Conservation (phyloP, 108 stramenopile genomes). For the Mayamaea pseudoterrestris region DNA sequence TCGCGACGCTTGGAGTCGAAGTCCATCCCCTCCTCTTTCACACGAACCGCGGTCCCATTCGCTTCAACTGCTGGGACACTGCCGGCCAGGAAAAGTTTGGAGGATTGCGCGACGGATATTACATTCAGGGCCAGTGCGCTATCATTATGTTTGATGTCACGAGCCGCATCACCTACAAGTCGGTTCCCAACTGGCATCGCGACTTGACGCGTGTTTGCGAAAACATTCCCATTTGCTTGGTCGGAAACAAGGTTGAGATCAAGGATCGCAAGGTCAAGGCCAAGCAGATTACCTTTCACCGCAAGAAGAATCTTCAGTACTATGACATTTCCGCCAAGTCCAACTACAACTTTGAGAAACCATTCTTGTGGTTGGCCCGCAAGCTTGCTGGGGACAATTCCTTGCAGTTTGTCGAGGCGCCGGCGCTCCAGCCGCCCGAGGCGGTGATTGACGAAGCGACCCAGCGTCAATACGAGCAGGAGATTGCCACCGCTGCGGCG, state of each 20-base stretch:
- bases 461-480: conserved; percentile 77
- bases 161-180: conserved; percentile 98
- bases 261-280: conserved; percentile 99
- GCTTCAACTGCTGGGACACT: conserved; percentile 99
- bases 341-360: conserved; percentile 99
- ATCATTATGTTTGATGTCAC: conserved; percentile 99
- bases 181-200: conserved; percentile 99
- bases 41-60: conserved; percentile 98
- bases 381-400: conserved; percentile 95
- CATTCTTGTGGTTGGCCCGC: conserved; percentile 98
- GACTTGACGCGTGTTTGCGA: conserved; percentile 98
- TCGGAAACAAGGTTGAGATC: conserved; percentile 99
- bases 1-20: conserved; percentile 89
- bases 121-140: conserved; percentile 99
- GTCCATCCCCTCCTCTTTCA: conserved; percentile 96
- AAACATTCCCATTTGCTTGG: conserved; percentile 97
- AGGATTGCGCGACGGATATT: conserved; percentile 94
- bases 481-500: conserved; percentile 80
- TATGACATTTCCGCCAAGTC: conserved; percentile 99
- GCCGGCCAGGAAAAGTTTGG: conserved; percentile 99
- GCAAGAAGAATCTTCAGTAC: conserved; percentile 99
- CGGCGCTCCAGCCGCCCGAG: conserved; percentile 95
- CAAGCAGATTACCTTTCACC: conserved; percentile 99
- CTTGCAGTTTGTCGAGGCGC: conserved; percentile 96
- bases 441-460: conserved; percentile 83